Evolutionary conservation across 2,329 filamentous ascomycete genomes (phyloP), one percentile per base, ranked within the genome.

Genomic region (Orbilia oligospora): DNA sequence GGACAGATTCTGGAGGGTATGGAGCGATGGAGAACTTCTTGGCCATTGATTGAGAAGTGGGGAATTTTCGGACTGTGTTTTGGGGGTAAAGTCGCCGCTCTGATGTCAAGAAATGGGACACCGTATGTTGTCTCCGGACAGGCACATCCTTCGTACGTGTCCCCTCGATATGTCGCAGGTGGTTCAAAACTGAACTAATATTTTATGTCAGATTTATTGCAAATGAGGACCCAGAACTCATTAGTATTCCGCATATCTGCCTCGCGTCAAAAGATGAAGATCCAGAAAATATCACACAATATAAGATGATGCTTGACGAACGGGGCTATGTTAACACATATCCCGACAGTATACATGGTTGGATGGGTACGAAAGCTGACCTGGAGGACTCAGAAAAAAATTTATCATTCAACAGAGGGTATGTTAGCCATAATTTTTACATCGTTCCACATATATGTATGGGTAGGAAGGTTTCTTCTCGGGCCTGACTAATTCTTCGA

Each of bases 251-350:
- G 3, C 72, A 77, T 14, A 77, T 77, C 5, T 70, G 66, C 22
- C 58, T 77, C 14, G 66, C 72, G 8, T 77, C 72, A 22, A 77
- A 77, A 46, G 72, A 68, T 18, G 72, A 77, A 63, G 58, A 65
- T 14, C 48, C 41, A 36, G 44, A 22, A 18, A 38, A 18, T 1
- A 71, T 71, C 14, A 51, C 65, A 20, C 53, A 24, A n/a, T 77
- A 77, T 14, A 71, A 77, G 38, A 46, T 30, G 8, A 20, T 44
- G 1, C 30, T 77, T 44, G 48, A 36, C 10, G 58, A 63, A 24
- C 27, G 41, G 14, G 46, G 72, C 12, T 44, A 77, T 24, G 67
- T 77, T 8, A 61, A 71, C 10, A 77, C 72, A 4, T 77, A 71
- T 48, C 18, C 30, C 9, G 20, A 71, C 0, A 71, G 66, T 48